A percentile compares a stretch with the other conserved stretches of the same genome.
These are phyloP conservation scores for Alisma plantagoaquatica DNA, from an alignment of 106 monocot species.

Conservation along the genomic window DNA sequence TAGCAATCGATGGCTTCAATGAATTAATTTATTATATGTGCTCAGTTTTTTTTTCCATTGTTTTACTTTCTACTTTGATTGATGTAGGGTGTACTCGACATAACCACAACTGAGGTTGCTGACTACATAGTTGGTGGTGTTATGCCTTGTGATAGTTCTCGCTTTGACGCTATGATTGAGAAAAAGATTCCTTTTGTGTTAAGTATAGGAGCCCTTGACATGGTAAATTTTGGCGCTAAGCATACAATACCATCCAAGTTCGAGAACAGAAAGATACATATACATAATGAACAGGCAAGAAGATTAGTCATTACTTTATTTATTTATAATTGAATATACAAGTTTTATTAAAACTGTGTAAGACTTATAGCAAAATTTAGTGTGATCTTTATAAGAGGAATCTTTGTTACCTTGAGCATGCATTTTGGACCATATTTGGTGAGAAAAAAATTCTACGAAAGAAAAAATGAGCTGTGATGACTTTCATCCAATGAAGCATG, in stretches of 20 bases:
- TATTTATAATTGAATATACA: slow-evolving; percentile 4
- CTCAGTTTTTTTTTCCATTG: too few species aligned
- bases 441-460: too few species aligned
- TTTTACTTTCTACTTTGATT: background rate
- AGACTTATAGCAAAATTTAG: too few species aligned
- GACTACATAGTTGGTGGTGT: slow-evolving; percentile 89
- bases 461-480: too few species aligned
- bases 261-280: slow-evolving; percentile 56
- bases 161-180: slow-evolving; percentile 83
- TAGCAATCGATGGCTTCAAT: too few species aligned
- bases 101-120: slow-evolving; percentile 96
- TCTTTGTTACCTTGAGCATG: too few species aligned
- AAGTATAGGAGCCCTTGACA: slow-evolving; percentile 90
- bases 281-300: slow-evolving; percentile 83
- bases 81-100: slow-evolving; percentile 79
- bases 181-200: slow-evolving; percentile 76
- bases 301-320: slow-evolving; percentile 3
- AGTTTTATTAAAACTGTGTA: too few species aligned
- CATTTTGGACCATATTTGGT: too few species aligned
- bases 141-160: slow-evolving; percentile 72
- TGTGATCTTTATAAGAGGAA: too few species aligned
- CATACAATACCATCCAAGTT: slow-evolving; percentile 68
- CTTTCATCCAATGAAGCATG: too few species aligned
- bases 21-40: too few species aligned
- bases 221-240: slow-evolving; percentile 89